Base-by-base conservation (phyloP, 148 eudicot genomes). In the Rhododendron vialii region DNA sequence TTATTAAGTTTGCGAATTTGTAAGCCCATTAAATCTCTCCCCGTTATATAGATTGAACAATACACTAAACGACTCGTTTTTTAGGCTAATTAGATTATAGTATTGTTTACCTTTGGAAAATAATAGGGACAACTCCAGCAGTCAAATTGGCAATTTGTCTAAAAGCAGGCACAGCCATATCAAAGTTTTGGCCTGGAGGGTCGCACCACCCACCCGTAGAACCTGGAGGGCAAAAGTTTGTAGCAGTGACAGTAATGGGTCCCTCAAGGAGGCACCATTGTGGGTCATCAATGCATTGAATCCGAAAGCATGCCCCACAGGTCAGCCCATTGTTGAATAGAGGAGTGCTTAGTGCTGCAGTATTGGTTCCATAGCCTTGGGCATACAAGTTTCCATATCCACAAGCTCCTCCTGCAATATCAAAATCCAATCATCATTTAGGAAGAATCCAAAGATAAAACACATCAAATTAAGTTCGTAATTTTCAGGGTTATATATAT, bases 151-250 rank as follows among this genome's bases (percentile, higher is more conserved):
- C 93, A 26, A 91, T 88, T 59, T 90, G 88, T n/a, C 84, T 26
- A 75, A 87, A 91, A 77, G 93, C 92, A 15, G 93, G 93, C 71
- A 90, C 85, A 4, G 93, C 89, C 86, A 91, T 3, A 84, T 91
- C 93, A 67, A 91, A 91, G 74, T 91, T 91, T 47, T 82, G 90
- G 30, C 63, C 89, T 8, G 93, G 93, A n/a, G 91, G 93, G 38
- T 91, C 89, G 88, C 93, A 91, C 93, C 91, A 89, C 17, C 90
- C 93, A 18, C 91, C 91, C 7, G 86, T 78, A 82, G 6, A 48
- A 76, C 89, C 89, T 0, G 93, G 89, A 0, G 93, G 93, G 84
- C 93, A 91, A 20, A 91, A 87, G 83, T 91, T 91, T 77, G 92
- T 91, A 84, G 93, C 92, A 6, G 93, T 91, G 85, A 91, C 77